Percentiles rank a stretch among this genome's conserved stretches.
Conservation (phyloP, 345 rosid species). For the Populus euphratica region DNA sequence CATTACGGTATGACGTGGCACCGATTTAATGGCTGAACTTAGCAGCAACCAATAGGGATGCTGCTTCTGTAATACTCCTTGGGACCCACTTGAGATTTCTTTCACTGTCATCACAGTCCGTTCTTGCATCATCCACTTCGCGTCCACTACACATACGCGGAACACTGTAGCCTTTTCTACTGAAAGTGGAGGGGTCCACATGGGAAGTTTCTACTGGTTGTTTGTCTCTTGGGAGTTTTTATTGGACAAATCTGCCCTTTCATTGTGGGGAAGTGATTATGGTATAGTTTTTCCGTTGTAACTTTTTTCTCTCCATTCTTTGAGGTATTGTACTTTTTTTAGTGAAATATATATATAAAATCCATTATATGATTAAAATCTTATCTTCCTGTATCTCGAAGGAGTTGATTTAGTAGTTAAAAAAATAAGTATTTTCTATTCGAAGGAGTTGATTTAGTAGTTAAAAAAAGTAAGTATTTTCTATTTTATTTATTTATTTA, state of each 20-base stretch:
- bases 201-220: slow-evolving; percentile 3
- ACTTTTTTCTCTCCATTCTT: too few relatives aligned
- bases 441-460: too few relatives aligned
- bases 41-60: slow-evolving; percentile 42
- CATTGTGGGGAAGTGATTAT: not conserved
- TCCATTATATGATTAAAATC: too few relatives aligned
- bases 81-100: slow-evolving; percentile 30
- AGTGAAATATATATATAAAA: too few relatives aligned
- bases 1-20: slow-evolving; percentile 27
- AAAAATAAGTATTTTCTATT: too few relatives aligned
- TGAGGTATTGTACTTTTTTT: too few relatives aligned
- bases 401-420: too few relatives aligned
- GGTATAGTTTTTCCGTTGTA: not conserved
- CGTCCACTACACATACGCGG: slow-evolving; percentile 13
- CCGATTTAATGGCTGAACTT: slow-evolving; percentile 26
- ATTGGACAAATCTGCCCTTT: not conserved
- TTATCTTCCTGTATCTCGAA: too few relatives aligned
- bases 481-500: too few relatives aligned
- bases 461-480: too few relatives aligned
- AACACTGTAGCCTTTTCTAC: not conserved
- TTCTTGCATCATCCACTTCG: not conserved
- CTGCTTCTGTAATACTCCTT: slow-evolving; percentile 30
- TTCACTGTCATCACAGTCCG: slow-evolving; percentile 7
- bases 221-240: not conserved
- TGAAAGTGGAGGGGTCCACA: not conserved